phyloP scores from a whole-genome alignment of 345 rosid species.

The Linum tenue region DNA sequence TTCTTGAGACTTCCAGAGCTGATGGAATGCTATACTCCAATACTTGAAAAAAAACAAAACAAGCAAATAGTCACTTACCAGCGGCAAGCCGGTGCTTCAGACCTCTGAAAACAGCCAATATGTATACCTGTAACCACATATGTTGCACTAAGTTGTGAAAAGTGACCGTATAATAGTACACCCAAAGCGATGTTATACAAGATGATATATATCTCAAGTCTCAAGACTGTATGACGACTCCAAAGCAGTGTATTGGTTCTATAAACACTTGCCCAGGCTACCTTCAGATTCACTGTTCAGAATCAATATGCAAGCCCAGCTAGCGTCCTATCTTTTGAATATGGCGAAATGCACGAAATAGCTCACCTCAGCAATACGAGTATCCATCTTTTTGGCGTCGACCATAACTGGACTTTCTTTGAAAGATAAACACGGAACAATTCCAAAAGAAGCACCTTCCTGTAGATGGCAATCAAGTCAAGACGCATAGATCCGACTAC shows the following conservation, averaged over 20 bases:
- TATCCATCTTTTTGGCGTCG: slow-evolving; percentile 49
- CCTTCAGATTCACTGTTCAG: no score
- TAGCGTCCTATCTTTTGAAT: no score
- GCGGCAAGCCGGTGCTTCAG: slow-evolving; percentile 94
- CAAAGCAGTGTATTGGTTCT: no score
- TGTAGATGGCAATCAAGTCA: slow-evolving; percentile 23
- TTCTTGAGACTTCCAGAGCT: background rate
- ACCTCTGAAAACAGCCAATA: slow-evolving; percentile 69
- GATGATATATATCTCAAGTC: background rate
- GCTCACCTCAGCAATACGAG: slow-evolving; percentile 63
- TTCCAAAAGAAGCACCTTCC: slow-evolving; percentile 82
- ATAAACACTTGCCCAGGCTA: no score
- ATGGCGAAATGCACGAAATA: background rate
- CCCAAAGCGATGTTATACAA: background rate
- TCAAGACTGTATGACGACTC: background rate
- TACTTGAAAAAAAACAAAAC: background rate
- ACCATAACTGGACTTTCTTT: slow-evolving; percentile 46
- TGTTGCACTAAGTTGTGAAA: background rate
- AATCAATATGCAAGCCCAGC: no score
- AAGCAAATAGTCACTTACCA: slow-evolving; percentile 32
- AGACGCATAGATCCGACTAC: background rate
- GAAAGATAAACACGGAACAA: slow-evolving; percentile 54
- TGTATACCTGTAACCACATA: slow-evolving; percentile 53
- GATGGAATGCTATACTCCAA: slow-evolving; percentile 24
- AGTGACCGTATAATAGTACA: background rate